A percentile compares a stretch with the other conserved stretches of the same genome.
Evolutionary conservation across 176 grass and related monocot genomes (phyloP).

Genomic region (Hordeum marinum): DNA sequence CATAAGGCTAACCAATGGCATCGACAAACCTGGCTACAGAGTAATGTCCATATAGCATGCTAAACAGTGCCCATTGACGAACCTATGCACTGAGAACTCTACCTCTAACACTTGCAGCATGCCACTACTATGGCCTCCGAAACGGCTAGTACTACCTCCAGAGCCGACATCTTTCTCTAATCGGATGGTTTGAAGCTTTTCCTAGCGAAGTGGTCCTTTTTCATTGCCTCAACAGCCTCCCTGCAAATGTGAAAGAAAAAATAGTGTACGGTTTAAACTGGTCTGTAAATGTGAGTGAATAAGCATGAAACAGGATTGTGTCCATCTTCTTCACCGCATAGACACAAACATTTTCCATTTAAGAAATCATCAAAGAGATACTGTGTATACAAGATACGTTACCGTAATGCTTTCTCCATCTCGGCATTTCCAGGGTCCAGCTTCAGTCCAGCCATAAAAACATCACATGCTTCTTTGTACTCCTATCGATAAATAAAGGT

Average conservation of each 20-base stretch:
- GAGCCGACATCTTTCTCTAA: not conserved
- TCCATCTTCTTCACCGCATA: not conserved
- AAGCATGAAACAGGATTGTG: not conserved
- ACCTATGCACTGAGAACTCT: not conserved
- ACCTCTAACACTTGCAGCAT: not conserved
- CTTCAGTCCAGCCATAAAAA: conserved; percentile 14
- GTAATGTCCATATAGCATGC: not conserved
- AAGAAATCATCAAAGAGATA: not conserved
- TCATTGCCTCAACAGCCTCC: conserved; percentile 19
- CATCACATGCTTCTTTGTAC: conserved; percentile 10
- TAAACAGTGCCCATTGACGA: not conserved
- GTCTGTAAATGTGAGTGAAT: not conserved
- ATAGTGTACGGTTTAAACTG: not conserved
- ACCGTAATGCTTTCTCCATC: conserved; percentile 18
- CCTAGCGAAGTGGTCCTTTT: not conserved
- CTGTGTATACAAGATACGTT: not conserved
- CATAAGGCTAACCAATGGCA: not conserved
- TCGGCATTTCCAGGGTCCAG: conserved; percentile 20
- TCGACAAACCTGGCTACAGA: not conserved
- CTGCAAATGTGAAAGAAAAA: not conserved
- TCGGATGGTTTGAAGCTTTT: conserved; percentile 2
- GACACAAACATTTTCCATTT: not conserved
- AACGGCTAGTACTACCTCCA: not conserved
- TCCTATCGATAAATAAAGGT: not conserved
- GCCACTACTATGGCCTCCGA: not conserved